Evolutionary conservation across 768 basidiomycete species (phyloP), one percentile per base, ranked within the genome.

Genomic region (Sistotremastrum niveocremeum): DNA sequence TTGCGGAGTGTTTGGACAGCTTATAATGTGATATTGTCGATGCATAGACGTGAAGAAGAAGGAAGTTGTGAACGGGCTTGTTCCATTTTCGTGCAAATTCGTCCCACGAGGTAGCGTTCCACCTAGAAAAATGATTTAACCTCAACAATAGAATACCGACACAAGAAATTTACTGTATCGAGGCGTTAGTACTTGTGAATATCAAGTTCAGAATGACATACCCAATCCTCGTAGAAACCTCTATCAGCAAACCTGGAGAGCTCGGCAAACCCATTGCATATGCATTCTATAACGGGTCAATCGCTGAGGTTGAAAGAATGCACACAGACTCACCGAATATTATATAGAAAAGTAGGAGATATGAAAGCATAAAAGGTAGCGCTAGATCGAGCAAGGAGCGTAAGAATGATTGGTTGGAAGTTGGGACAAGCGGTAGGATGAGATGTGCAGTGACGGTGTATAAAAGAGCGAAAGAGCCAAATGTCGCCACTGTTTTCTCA

Each of bases 11-110:
- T 48, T 74, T 76, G 38, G 86, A 84, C 44, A 95, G 63, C 48
- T 76, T 72, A 60, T 86, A 84, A 45, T 79, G 74, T 39, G 75
- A 67, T 47, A 94, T 87, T 5, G 87, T 78, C 7, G 90, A 84
- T 3, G 90, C 82, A 55, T 99, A 99, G 33, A 99, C 91, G 59
- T 99, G 95, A 7, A 89, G 79, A 11, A 98, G 73, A 36, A 99
- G 76, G 73, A 88, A 88, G n/a, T 73, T 72, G 53, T 98, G 82
- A 33, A 97, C 94, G 7, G 94, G 94, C 52, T 87, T 90, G 66
- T 98, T 98, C 94, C 95, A 98, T 66, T 94, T 93, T 39, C 95
- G 80, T 3, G 93, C 86, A 61, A 94, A 97, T 62, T 97, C 89
- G 54, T 97, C 94, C 86, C 85, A 91, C 2, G 89, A 87, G 0